Evolutionary conservation across 306 rosid species (phyloP).

Genomic region (Glycine latifolia): DNA sequence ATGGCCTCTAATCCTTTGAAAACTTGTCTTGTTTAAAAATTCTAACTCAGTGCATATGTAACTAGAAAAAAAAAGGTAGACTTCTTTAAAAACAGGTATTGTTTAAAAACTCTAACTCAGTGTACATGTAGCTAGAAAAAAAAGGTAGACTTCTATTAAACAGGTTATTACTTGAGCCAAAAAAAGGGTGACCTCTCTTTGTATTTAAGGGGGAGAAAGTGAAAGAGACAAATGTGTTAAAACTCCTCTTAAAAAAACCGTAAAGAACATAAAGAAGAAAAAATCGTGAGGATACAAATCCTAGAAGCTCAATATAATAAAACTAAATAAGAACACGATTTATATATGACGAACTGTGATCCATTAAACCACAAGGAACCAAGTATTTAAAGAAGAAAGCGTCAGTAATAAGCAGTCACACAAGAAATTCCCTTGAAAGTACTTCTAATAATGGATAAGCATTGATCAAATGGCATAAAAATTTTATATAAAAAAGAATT

Average conservation of each 20-base stretch:
- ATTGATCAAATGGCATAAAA: slow-evolving; percentile 29
- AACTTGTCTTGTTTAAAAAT: too few relatives aligned
- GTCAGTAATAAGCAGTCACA: neutral
- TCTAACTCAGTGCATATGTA: too few relatives aligned
- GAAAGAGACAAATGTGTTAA: too few relatives aligned
- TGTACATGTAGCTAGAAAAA: too few relatives aligned
- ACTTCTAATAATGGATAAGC: neutral
- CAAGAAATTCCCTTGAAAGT: slow-evolving; percentile 16
- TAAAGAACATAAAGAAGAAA: too few relatives aligned
- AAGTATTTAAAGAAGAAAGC: neutral
- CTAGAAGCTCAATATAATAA: neutral
- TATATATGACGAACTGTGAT: slow-evolving; percentile 1
- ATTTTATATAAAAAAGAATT: slow-evolving; percentile 30
- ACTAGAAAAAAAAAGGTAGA: too few relatives aligned
- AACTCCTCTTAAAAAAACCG: neutral
- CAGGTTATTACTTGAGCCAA: neutral
- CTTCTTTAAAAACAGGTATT: too few relatives aligned
- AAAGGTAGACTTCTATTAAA: too few relatives aligned
- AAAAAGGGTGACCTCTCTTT: neutral
- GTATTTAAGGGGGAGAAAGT: neutral
- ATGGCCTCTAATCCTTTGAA: too few relatives aligned
- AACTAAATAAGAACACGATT: neutral
- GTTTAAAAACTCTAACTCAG: too few relatives aligned
- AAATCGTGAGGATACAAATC: neutral
- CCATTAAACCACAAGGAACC: neutral